A percentile compares a stretch with the other conserved stretches of the same genome.
Evolutionary conservation across 345 rosid genomes (phyloP).

Genomic region (Eucalyptus victrix): DNA sequence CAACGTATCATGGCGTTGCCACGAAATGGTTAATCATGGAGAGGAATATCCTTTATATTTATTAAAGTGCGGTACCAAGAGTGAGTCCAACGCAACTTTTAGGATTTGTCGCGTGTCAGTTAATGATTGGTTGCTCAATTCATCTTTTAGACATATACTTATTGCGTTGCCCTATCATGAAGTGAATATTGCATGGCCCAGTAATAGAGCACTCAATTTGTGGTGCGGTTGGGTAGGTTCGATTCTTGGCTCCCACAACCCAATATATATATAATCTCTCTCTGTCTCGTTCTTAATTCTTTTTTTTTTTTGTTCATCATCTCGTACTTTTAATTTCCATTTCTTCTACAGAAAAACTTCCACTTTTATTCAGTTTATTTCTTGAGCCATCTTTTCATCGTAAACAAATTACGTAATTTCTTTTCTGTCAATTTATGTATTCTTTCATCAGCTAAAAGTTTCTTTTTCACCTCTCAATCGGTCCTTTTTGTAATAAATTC

Average conservation of each 20-base stretch:
- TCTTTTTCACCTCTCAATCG: background rate
- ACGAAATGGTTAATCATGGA: background rate
- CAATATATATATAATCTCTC: too few relatives aligned
- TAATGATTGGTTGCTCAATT: background rate
- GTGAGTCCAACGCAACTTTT: background rate
- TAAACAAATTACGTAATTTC: background rate
- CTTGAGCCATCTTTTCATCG: background rate
- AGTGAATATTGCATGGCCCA: background rate
- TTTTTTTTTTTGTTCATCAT: background rate
- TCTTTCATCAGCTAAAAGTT: background rate
- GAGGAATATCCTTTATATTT: background rate
- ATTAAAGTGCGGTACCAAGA: background rate
- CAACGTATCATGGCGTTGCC: background rate
- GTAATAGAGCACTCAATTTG: background rate
- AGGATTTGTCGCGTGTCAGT: background rate
- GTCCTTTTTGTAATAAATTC: background rate
- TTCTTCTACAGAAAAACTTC: background rate
- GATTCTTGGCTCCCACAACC: background rate
- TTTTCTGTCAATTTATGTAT: background rate
- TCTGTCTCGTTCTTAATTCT: background rate
- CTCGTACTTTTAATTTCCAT: background rate
- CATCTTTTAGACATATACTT: background rate
- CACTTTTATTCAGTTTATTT: background rate
- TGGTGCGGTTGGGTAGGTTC: background rate
- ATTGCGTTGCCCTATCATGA: background rate